Evolutionary conservation across 441 rosid species (phyloP).

Genomic region (Cnidoscolus chayamansa): DNA sequence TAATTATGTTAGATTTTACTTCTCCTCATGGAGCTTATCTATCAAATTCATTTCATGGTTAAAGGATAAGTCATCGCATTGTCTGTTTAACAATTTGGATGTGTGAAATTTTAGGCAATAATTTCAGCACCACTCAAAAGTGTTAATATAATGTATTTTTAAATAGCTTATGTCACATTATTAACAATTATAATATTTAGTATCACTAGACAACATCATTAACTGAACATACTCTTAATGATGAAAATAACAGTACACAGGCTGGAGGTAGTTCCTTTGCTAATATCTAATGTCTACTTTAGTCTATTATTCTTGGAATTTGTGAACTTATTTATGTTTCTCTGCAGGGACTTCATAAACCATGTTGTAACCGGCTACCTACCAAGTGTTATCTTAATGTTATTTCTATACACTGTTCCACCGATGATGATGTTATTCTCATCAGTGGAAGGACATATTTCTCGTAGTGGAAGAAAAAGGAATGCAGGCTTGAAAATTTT

Average conservation of each 20-base stretch:
- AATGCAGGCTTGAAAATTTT: constrained; percentile 79
- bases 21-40: background rate
- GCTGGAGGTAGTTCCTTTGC: background rate
- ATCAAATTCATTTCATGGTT: constrained; percentile 11
- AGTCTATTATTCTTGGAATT: background rate
- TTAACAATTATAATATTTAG: background rate
- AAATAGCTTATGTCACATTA: background rate
- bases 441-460: constrained; percentile 65
- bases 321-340: constrained; percentile 20
- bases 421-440: constrained; percentile 88
- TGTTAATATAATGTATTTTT: background rate
- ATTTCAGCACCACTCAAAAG: background rate
- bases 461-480: constrained; percentile 75
- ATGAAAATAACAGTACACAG: background rate
- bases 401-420: constrained; percentile 70
- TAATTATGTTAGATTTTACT: background rate
- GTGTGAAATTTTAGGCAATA: background rate
- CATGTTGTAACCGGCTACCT: constrained; percentile 84
- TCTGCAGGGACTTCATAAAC: constrained; percentile 51
- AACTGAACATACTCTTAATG: background rate
- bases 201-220: background rate
- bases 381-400: constrained; percentile 78
- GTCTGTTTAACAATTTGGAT: background rate
- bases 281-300: background rate
- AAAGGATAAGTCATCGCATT: background rate